Evolutionary conservation across 768 basidiomycete species (phyloP).

Genomic region (Xerocomellus intermedius): DNA sequence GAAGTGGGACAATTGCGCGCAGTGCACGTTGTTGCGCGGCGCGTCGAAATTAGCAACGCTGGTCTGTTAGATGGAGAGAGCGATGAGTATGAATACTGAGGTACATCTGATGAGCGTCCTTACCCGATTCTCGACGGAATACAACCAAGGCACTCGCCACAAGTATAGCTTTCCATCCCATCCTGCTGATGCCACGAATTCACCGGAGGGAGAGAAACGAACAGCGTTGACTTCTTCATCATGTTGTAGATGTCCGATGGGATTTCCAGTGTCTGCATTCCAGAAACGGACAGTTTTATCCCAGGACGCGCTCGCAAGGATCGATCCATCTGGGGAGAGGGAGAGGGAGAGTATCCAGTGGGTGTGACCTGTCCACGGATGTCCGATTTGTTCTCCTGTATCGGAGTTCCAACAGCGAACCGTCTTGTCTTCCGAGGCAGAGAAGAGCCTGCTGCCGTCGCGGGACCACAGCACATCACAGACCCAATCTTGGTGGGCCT

Average conservation of each 20-base stretch:
- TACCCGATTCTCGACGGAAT: background rate
- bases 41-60: background rate
- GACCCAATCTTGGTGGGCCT: background rate
- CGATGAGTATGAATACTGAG: background rate
- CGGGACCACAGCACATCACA: no score
- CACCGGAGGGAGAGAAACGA: conserved; percentile 7
- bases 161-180: background rate
- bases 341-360: no score
- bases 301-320: background rate
- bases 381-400: no score
- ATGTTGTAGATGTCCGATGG: background rate
- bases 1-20: background rate
- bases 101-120: no score
- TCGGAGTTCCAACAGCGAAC: background rate
- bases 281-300: conserved; percentile 9
- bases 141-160: background rate
- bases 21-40: background rate
- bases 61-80: background rate
- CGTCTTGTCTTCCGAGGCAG: background rate
- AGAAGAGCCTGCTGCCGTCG: background rate
- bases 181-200: no score
- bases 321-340: no score
- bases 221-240: background rate
- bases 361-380: background rate
- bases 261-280: background rate